phyloP scores from a whole-genome alignment of 163 green algal species.

The Smithsoniella earleae region DNA sequence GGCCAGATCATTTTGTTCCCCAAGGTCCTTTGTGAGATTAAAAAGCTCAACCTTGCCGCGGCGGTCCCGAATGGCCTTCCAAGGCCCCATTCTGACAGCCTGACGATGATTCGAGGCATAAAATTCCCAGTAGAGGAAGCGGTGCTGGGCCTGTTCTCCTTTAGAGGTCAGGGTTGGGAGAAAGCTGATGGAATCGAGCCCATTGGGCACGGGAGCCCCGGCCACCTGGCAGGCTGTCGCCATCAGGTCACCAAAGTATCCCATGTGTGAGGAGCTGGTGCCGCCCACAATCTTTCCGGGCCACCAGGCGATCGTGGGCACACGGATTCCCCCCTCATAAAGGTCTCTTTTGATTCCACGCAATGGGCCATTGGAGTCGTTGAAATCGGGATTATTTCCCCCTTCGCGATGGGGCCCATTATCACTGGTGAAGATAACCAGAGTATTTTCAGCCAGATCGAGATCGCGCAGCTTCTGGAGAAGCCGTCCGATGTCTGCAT shows the following conservation, averaged over 20 bases:
- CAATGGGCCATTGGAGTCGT: not conserved
- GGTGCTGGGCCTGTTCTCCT: not conserved
- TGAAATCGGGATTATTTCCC: not conserved
- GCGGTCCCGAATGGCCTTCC: not conserved
- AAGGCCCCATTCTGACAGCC: not conserved
- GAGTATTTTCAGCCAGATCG: not conserved
- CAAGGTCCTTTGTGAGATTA: not conserved
- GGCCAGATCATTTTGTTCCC: not conserved
- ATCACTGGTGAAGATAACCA: not conserved
- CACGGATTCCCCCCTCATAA: not conserved
- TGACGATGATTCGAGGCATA: not conserved
- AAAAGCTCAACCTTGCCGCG: not conserved
- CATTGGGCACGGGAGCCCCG: no score
- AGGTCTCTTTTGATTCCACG: not conserved
- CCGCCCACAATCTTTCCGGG: not conserved
- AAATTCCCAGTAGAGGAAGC: not conserved
- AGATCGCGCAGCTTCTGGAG: not conserved
- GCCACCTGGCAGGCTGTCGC: no score
- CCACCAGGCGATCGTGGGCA: not conserved
- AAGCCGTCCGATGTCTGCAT: not conserved
- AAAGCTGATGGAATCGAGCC: not conserved
- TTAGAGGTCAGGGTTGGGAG: not conserved
- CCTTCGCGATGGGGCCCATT: not conserved
- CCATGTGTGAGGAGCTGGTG: not conserved
- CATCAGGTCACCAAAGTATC: no score